Evolutionary conservation across 352 stramenopile genomes (phyloP).

Genomic region (Phytophthora hybrid): DNA sequence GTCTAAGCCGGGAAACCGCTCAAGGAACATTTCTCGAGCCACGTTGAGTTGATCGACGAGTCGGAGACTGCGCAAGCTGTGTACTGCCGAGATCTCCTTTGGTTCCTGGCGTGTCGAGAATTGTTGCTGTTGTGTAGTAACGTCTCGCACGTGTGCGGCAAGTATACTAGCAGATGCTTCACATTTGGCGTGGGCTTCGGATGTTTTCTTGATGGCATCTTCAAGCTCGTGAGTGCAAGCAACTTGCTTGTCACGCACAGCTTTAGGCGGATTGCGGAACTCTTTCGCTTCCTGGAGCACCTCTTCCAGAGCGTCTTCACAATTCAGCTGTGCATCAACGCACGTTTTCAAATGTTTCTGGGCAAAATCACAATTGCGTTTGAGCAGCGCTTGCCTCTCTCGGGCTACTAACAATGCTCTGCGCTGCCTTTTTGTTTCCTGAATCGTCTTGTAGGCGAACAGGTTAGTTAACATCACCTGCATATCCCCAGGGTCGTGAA

Average conservation of each 20-base stretch:
- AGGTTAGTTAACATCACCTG: constrained; percentile 68
- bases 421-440: constrained; percentile 43
- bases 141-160: constrained; percentile 23
- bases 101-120: constrained; percentile 42
- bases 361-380: constrained; percentile 47
- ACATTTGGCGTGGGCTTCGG: constrained; percentile 23
- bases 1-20: constrained; percentile 71
- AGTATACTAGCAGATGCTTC: constrained; percentile 16
- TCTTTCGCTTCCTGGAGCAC: constrained; percentile 58
- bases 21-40: constrained; percentile 67
- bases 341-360: constrained; percentile 46
- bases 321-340: constrained; percentile 26
- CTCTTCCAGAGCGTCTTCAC: constrained; percentile 44
- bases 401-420: constrained; percentile 11
- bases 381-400: constrained; percentile 28
- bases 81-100: constrained; percentile 66
- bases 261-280: constrained; percentile 72
- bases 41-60: constrained; percentile 52
- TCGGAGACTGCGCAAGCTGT: constrained; percentile 50
- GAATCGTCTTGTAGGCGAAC: constrained; percentile 52
- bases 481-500: constrained; percentile 51
- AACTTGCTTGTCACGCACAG: constrained; percentile 49
- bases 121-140: constrained; percentile 29
- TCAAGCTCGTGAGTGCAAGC: constrained; percentile 46
- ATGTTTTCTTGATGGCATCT: constrained; percentile 30